These are phyloP conservation scores for Apiospora kogelbergensis DNA, from an alignment of 2,329 filamentous ascomycete genomes.

Conservation along the genomic window DNA sequence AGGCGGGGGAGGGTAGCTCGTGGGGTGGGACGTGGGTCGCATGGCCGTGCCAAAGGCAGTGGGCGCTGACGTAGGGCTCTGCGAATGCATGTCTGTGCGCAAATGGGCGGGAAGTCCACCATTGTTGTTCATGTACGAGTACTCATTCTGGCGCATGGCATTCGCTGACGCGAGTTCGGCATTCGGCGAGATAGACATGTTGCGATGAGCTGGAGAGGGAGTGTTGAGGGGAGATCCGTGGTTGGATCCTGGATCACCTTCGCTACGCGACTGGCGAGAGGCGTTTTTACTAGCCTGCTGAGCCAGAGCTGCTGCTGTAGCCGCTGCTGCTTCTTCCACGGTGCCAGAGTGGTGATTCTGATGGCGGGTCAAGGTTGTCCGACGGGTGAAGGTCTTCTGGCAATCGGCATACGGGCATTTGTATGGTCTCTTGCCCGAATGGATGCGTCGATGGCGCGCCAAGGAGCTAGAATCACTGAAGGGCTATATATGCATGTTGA, in stretches of 20 bases:
- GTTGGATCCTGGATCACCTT: constrained; percentile 69
- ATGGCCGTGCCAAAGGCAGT: constrained; percentile 59
- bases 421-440: constrained; percentile 93
- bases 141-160: constrained; percentile 71
- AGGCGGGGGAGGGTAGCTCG: constrained; percentile 76
- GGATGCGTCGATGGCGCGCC: constrained; percentile 89
- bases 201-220: constrained; percentile 78
- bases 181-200: constrained; percentile 76
- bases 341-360: constrained; percentile 96
- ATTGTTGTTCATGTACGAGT: constrained; percentile 74
- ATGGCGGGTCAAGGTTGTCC: constrained; percentile 91
- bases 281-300: constrained; percentile 23
- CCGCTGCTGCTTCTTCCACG: constrained; percentile 87
- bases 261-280: constrained; percentile 57
- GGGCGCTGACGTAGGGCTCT: constrained; percentile 67
- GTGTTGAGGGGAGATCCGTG: constrained; percentile 76
- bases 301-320: constrained; percentile 83
- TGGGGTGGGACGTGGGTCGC: constrained; percentile 83
- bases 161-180: constrained; percentile 67
- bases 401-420: constrained; percentile 97
- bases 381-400: constrained; percentile 96
- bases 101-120: constrained; percentile 82
- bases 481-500: constrained; percentile 55
- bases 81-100: constrained; percentile 69
- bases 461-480: constrained; percentile 97